A percentile compares a stretch with the other conserved stretches of the same genome.
phyloP scores from a whole-genome alignment of 2,329 filamentous ascomycete species.

The Aspergillus unguis region DNA sequence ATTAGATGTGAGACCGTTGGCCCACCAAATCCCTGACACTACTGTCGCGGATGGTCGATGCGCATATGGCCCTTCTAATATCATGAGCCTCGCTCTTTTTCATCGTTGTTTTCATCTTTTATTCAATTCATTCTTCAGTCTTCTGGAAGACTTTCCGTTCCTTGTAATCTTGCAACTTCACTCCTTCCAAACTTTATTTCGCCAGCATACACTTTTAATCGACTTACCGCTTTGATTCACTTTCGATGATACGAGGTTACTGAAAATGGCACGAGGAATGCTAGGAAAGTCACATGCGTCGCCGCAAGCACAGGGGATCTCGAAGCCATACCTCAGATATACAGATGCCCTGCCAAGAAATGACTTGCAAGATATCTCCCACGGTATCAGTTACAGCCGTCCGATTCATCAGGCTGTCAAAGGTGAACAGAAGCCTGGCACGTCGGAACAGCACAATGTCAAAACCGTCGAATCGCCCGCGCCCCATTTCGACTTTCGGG shows the following conservation, averaged over 20 bases:
- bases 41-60: constrained; percentile 1
- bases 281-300: constrained; percentile 30
- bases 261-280: constrained; percentile 28
- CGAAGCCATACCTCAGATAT: constrained; percentile 31
- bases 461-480: constrained; percentile 11
- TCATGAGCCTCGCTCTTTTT: constrained; percentile 13
- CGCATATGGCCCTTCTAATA: constrained; percentile 9
- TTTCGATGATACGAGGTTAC: not conserved
- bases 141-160: constrained; percentile 43
- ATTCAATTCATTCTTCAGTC: constrained; percentile 19
- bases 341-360: constrained; percentile 32
- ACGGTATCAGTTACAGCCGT: constrained; percentile 12
- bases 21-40: constrained; percentile 19
- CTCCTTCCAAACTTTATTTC: not conserved
- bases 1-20: constrained; percentile 9
- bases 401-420: constrained; percentile 13
- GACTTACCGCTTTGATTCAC: not conserved
- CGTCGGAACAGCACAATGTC: constrained; percentile 17
- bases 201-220: constrained; percentile 10
- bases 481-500: constrained; percentile 31
- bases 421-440: constrained; percentile 22
- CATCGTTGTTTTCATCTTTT: not conserved
- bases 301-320: constrained; percentile 27
- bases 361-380: constrained; percentile 23
- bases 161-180: constrained; percentile 9